Conservation (phyloP, 2,329 filamentous ascomycete species). For the Cordyceps militaris region DNA sequence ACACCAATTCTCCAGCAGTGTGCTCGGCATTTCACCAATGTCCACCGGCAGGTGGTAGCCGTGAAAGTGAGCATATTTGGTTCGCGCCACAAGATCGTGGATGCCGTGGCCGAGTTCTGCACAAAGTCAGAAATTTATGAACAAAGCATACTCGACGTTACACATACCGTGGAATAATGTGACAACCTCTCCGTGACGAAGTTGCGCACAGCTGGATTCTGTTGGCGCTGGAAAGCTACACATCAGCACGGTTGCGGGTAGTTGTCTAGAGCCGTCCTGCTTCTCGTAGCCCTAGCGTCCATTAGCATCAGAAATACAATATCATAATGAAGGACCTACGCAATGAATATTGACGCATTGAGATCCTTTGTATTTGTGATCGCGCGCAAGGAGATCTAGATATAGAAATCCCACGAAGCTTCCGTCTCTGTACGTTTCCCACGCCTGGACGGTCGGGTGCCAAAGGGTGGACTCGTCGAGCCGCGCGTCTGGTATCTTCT, state of each 20-base stretch:
- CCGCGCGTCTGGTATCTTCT: neutral
- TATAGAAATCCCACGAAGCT: slow-evolving; percentile 1
- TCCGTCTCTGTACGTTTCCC: neutral
- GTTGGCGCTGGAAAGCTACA: neutral
- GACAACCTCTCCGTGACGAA: neutral
- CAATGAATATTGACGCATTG: slow-evolving; percentile 1
- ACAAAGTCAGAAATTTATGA: neutral
- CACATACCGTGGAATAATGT: slow-evolving; percentile 1
- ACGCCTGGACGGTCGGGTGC: neutral
- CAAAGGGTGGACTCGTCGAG: neutral
- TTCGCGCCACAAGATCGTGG: neutral
- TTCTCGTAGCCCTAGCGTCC: neutral
- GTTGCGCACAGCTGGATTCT: neutral
- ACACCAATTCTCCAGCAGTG: slow-evolving; percentile 4
- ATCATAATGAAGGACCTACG: neutral
- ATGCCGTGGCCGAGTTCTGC: slow-evolving; percentile 4
- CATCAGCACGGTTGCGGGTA: neutral
- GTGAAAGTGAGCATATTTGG: slow-evolving; percentile 1
- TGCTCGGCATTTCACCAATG: slow-evolving; percentile 1
- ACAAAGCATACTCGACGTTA: neutral
- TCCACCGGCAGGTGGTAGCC: neutral
- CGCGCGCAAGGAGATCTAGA: neutral
- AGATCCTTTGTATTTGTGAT: neutral
- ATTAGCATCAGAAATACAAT: neutral
- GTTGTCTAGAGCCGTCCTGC: neutral